A percentile compares a stretch with the other conserved stretches of the same genome.
Evolutionary conservation across 306 rosid genomes (phyloP).

Genomic region (Ziziphus jujuba): DNA sequence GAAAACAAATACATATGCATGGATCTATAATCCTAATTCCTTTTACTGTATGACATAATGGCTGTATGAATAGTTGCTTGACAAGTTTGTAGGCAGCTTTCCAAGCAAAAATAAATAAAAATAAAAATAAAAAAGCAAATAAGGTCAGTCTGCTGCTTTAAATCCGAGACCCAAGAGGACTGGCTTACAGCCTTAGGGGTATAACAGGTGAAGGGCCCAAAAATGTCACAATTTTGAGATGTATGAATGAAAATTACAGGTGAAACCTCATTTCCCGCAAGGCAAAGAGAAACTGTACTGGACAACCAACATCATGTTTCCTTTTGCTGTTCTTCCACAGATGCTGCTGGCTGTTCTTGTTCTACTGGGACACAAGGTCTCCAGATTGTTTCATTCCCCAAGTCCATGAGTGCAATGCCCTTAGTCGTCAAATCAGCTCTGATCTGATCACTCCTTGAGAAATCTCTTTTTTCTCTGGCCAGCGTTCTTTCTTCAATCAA

Average conservation of each 20-base stretch:
- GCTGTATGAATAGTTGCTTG: neutral
- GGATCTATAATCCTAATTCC: neutral
- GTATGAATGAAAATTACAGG: neutral
- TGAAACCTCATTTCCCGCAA: neutral
- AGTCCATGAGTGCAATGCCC: conserved; percentile 92
- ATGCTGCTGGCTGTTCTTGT: conserved; percentile 21
- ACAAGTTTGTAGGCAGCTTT: neutral
- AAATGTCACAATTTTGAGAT: no score
- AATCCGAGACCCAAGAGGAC: no score
- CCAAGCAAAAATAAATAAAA: no score
- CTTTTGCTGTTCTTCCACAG: conserved; percentile 23
- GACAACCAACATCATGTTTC: conserved; percentile 26
- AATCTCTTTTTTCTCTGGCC: conserved; percentile 82
- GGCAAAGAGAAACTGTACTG: neutral
- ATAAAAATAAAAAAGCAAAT: no score
- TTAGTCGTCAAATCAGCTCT: conserved; percentile 63
- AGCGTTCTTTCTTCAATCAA: conserved; percentile 65
- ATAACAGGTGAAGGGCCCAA: no score
- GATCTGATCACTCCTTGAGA: conserved; percentile 65
- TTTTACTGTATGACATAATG: neutral
- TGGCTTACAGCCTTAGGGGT: no score
- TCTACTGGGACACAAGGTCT: conserved; percentile 64
- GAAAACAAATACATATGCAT: neutral
- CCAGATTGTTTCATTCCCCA: conserved; percentile 76
- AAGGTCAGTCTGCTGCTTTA: no score